These are phyloP conservation scores for Clonostachys rhizophaga DNA, from an alignment of 2,329 filamentous ascomycete species.

Conservation along the genomic window DNA sequence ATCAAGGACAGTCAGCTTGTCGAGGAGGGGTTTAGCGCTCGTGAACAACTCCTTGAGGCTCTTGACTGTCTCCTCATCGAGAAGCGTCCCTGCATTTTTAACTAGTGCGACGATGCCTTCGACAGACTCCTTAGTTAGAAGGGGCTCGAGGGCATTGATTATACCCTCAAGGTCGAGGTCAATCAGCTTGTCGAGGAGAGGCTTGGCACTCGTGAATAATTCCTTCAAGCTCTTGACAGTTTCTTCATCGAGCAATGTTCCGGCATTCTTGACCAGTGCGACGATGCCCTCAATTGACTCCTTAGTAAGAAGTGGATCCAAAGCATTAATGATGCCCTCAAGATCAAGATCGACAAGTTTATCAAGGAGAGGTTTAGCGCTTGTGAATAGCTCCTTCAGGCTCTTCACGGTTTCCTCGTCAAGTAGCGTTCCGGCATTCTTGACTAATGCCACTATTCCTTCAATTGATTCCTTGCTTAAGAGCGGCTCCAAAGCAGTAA, in stretches of 20 bases:
- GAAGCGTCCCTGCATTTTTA: slow-evolving; percentile 15
- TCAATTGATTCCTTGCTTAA: slow-evolving; percentile 16
- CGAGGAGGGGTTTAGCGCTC: slow-evolving; percentile 13
- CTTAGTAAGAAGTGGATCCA: slow-evolving; percentile 15
- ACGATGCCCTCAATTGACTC: slow-evolving; percentile 17
- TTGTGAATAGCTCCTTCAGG: slow-evolving; percentile 8
- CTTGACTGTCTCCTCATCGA: slow-evolving; percentile 16
- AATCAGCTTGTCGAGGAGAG: slow-evolving; percentile 19
- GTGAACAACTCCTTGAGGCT: slow-evolving; percentile 19
- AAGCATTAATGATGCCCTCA: slow-evolving; percentile 16
- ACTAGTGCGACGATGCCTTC: slow-evolving; percentile 16
- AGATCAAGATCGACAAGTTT: slow-evolving; percentile 24
- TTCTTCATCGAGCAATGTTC: slow-evolving; percentile 11
- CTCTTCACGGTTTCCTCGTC: slow-evolving; percentile 11
- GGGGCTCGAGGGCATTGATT: slow-evolving; percentile 10
- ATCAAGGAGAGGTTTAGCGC: slow-evolving; percentile 14
- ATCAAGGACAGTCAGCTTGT: slow-evolving; percentile 22
- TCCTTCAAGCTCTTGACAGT: slow-evolving; percentile 12
- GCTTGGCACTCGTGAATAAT: slow-evolving; percentile 15
- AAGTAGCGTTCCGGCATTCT: slow-evolving; percentile 14
- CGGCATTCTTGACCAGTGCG: slow-evolving; percentile 19
- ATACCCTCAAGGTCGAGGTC: slow-evolving; percentile 21
- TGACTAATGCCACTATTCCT: slow-evolving; percentile 12
- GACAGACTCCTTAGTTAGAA: slow-evolving; percentile 16
- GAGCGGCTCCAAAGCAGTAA: slow-evolving; percentile 17